Conservation (phyloP, 257 asterid species). For the Linaria vulgaris region DNA sequence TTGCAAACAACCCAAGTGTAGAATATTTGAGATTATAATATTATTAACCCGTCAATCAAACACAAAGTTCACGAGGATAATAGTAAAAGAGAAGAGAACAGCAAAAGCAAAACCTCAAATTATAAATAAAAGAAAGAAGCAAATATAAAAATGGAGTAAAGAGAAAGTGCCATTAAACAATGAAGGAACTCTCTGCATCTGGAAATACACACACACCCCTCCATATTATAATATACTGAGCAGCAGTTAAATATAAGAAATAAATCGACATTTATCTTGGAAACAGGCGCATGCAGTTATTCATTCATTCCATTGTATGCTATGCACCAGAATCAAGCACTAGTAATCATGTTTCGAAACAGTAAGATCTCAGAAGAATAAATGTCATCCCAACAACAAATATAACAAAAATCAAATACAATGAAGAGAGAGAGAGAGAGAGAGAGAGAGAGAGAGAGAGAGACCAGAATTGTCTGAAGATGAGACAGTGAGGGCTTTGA, state of each 20-base stretch:
- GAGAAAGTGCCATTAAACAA: conserved; percentile 37
- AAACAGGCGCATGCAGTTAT: conserved; percentile 61
- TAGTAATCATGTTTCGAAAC: conserved; percentile 29
- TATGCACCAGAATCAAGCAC: conserved; percentile 34
- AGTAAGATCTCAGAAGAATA: conserved; percentile 40
- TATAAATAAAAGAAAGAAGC: neutral
- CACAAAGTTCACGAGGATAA: too few species aligned
- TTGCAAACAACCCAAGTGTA: too few species aligned
- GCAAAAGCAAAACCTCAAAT: too few species aligned
- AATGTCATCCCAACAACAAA: conserved; percentile 4
- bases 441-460: neutral
- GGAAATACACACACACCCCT: conserved; percentile 30
- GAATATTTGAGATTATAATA: too few species aligned
- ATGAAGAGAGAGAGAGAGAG: neutral
- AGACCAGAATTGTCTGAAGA: conserved; percentile 64
- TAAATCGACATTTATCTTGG: conserved; percentile 39
- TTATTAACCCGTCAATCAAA: too few species aligned
- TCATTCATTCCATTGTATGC: conserved; percentile 14
- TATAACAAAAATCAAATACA: too few species aligned
- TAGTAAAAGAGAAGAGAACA: too few species aligned
- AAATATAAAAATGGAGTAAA: conserved; percentile 22
- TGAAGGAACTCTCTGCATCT: conserved; percentile 30
- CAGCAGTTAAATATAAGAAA: conserved; percentile 32
- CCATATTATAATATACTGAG: too few species aligned
- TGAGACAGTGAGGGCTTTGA: conserved; percentile 64